phyloP scores from a whole-genome alignment of 2,329 filamentous ascomycete genomes.

The Zalaria sp. region DNA sequence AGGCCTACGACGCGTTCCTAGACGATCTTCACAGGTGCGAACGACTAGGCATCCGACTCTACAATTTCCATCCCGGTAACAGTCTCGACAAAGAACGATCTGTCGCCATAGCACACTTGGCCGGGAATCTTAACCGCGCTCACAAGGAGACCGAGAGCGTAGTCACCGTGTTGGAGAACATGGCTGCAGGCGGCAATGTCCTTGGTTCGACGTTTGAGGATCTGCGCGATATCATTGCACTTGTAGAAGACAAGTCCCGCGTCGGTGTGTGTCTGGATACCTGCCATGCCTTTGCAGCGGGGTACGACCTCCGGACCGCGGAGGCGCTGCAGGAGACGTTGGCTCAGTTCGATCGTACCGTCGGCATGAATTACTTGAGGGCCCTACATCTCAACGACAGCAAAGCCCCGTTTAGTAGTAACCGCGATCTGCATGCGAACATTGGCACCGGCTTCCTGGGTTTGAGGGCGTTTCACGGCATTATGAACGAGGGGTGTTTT shows the following conservation, averaged over 20 bases:
- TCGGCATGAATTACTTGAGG: slow-evolving; percentile 66
- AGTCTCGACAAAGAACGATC: slow-evolving; percentile 50
- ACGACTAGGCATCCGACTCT: slow-evolving; percentile 71
- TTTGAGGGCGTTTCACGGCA: slow-evolving; percentile 73
- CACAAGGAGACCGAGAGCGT: slow-evolving; percentile 60
- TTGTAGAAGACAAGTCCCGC: slow-evolving; percentile 65
- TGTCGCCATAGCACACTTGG: slow-evolving; percentile 65
- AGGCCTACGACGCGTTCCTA: slow-evolving; percentile 74
- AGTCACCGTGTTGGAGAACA: slow-evolving; percentile 81
- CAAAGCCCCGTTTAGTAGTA: slow-evolving; percentile 72
- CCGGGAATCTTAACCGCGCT: slow-evolving; percentile 66
- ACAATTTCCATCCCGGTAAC: slow-evolving; percentile 95
- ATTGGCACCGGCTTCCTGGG: slow-evolving; percentile 93
- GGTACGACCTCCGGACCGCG: slow-evolving; percentile 73
- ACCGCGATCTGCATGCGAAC: slow-evolving; percentile 85
- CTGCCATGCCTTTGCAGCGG: slow-evolving; percentile 88
- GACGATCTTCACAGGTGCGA: slow-evolving; percentile 83
- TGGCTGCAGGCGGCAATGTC: slow-evolving; percentile 81
- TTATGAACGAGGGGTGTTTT: slow-evolving; percentile 72
- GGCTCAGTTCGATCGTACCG: slow-evolving; percentile 57
- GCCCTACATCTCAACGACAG: slow-evolving; percentile 92
- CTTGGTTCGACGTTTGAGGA: slow-evolving; percentile 80
- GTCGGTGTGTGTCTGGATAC: slow-evolving; percentile 95
- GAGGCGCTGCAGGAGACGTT: slow-evolving; percentile 61
- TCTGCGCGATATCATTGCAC: slow-evolving; percentile 66